Base-by-base conservation (phyloP, 163 green algal genomes). In the Chlorella variabilis region DNA sequence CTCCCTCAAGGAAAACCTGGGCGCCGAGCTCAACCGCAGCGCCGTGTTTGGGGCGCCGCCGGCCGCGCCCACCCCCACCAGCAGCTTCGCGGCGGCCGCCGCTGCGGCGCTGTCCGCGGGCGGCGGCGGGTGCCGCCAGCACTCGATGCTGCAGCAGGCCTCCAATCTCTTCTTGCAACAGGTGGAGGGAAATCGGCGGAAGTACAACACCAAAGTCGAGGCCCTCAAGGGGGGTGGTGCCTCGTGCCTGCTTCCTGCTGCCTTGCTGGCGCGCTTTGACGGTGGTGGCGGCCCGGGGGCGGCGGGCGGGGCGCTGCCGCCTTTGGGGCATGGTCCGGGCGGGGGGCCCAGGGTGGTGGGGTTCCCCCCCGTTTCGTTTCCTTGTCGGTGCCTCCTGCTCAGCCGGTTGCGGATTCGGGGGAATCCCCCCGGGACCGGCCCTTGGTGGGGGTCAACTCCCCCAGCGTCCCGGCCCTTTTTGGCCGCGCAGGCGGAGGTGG, bases 81-180 rank as follows among this genome's bases (percentile, higher is more conserved):
- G 29, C 75, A 70, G 41, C 63, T 73, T 63, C 58, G 48, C 48
- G 2, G 61, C 62, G 27, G 56, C 39, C 34, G 34, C 38, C 29
- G 69, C 42, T 25, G 56, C 56, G 18, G 42, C 66, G 11, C 45
- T 34, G 27, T 25, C 25, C 38, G 56, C 70, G 11, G 23, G 58
- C 38, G 21, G 29, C 21, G 25, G 8, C 4, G 71, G 42, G 17
- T 49, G 49, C 20, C 54, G 51, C 36, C 31, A 33, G 31, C 71
- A 85, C 58, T 78, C 77, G 17, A 29, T 78, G 58, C 77, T 88
- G 61, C 74, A 80, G 56, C 71, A 88, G 63, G 80, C 80, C 39
- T 87, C 84, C 76, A 81, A 38, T 23, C 20, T 63, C 39, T 86
- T 87, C 25, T 33, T 85, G 61, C 65, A 87, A 65, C 82, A 87